These are phyloP conservation scores for Tetragonia tetragonoides DNA, from an alignment of 148 eudicot genomes.

Conservation along the genomic window DNA sequence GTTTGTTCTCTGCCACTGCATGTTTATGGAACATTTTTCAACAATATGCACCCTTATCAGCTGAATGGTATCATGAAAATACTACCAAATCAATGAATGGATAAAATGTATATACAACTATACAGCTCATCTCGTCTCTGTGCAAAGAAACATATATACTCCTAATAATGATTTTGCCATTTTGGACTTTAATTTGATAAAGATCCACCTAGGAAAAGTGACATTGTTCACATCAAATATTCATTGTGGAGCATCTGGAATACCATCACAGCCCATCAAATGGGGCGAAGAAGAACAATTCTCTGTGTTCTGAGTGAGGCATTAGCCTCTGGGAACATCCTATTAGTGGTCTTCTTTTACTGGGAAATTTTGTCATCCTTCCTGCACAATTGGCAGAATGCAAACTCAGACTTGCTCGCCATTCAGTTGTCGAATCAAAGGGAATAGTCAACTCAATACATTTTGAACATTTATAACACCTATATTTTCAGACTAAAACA, in stretches of 20 bases:
- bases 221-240: neutral
- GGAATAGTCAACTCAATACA: neutral
- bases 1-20: too few species aligned
- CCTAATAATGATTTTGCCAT: neutral
- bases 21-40: too few species aligned
- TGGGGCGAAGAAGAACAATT: neutral
- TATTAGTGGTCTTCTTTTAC: neutral
- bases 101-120: conserved; percentile 9
- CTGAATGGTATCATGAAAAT: too few species aligned
- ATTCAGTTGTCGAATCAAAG: neutral
- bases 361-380: neutral
- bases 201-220: neutral
- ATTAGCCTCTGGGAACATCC: neutral
- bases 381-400: neutral
- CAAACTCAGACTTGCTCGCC: neutral
- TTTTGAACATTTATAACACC: neutral
- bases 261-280: neutral
- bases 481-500: neutral
- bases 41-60: too few species aligned
- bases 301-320: neutral
- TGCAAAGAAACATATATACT: conserved; percentile 10
- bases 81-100: neutral
- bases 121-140: neutral
- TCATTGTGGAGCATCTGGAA: neutral
- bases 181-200: neutral